Conservation (phyloP, 169 alveolate genomes). For the Ichthyophthirius multifiliis region DNA sequence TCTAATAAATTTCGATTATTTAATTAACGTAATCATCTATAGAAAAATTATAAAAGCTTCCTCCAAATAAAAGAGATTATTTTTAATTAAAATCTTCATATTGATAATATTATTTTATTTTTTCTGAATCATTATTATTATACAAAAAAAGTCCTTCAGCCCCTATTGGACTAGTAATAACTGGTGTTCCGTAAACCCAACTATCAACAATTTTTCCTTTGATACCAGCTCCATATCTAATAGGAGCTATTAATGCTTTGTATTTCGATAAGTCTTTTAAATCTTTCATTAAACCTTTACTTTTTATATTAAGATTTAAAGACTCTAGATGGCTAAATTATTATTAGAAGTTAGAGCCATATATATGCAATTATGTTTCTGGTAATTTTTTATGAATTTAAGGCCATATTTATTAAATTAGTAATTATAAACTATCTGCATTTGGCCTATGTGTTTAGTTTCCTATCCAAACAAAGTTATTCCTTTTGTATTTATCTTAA, state of each 20-base stretch:
- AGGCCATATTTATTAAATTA: conserved; percentile 33
- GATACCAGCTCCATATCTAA: conserved; percentile 40
- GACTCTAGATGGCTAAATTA: not conserved
- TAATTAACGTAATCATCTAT: conserved; percentile 16
- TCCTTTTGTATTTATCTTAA: conserved; percentile 6
- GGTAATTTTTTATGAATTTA: conserved; percentile 17
- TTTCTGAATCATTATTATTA: conserved; percentile 8
- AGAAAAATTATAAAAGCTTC: conserved; percentile 15
- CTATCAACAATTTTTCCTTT: conserved; percentile 42
- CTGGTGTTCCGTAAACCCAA: conserved; percentile 35
- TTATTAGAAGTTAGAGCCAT: conserved; percentile 27
- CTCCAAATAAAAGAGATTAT: conserved; percentile 22
- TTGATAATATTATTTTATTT: not conserved
- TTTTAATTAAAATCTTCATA: not conserved
- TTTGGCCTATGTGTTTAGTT: conserved; percentile 35
- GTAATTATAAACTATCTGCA: conserved; percentile 11
- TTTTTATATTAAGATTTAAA: not conserved
- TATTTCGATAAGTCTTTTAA: conserved; percentile 16
- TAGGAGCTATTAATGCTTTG: conserved; percentile 40
- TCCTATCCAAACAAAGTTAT: conserved; percentile 39
- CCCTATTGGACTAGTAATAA: conserved; percentile 41
- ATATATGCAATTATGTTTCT: conserved; percentile 28
- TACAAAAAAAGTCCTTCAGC: conserved; percentile 37
- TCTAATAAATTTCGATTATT: not conserved
- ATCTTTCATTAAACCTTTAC: conserved; percentile 16